phyloP scores from a whole-genome alignment of 1,284 basidiomycete genomes.

The Moesziomyces globuligerus region DNA sequence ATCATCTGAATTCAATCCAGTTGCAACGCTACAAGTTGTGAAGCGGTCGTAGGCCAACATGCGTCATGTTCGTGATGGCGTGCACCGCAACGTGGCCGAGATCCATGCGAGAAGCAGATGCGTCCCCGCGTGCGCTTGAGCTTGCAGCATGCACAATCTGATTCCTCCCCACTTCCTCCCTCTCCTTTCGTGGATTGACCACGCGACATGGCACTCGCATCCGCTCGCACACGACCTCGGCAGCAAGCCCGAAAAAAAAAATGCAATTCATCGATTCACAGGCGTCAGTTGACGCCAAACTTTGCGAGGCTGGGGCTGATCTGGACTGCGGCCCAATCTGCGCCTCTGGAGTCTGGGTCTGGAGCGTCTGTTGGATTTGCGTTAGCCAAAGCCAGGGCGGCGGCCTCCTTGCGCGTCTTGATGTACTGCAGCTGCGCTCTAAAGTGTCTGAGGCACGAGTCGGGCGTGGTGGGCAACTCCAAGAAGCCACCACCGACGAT shows the following conservation, averaged over 20 bases:
- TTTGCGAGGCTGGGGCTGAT: conserved; percentile 46
- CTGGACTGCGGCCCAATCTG: conserved; percentile 61
- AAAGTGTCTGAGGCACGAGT: conserved; percentile 92
- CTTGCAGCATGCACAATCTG: too few species aligned
- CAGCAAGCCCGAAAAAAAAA: neutral
- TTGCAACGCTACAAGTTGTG: too few species aligned
- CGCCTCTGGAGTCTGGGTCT: conserved; percentile 33
- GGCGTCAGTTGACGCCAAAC: conserved; percentile 36
- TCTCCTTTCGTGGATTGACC: too few species aligned
- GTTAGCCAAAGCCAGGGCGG: conserved; percentile 22
- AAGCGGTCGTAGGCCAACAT: too few species aligned
- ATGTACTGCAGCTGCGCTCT: conserved; percentile 87
- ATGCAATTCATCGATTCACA: neutral
- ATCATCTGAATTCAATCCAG: conserved; percentile 19
- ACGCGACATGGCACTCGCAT: neutral
- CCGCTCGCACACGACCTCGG: too few species aligned
- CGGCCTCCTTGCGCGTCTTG: conserved; percentile 75
- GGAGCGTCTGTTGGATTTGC: conserved; percentile 25
- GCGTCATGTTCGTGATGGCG: too few species aligned
- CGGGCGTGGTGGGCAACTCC: conserved; percentile 87
- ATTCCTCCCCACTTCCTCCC: neutral
- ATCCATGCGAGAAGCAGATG: too few species aligned
- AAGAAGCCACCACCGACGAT: conserved; percentile 74
- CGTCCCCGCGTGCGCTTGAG: too few species aligned
- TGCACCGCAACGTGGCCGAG: too few species aligned